Conservation (phyloP, 495 filamentous ascomycete genomes). For the Aspergillus mulundensis region DNA sequence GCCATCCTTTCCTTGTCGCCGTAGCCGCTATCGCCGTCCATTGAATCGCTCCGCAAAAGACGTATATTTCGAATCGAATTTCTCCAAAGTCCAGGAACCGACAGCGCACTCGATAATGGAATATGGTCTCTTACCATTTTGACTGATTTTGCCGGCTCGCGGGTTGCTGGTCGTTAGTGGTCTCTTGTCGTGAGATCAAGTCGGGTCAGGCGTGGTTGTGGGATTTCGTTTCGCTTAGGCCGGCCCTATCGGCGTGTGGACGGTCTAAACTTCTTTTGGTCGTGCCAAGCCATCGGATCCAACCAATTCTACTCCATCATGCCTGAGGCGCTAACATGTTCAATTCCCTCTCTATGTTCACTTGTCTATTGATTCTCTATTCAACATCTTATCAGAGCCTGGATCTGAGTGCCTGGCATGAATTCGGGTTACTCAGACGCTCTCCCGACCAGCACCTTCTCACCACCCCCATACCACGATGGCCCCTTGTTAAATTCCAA, state of each 20-base stretch:
- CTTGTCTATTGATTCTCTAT: conserved; percentile 1
- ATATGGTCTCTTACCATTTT: conserved; percentile 52
- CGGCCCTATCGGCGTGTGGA: conserved; percentile 37
- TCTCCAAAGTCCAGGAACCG: conserved; percentile 6
- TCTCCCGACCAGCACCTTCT: conserved; percentile 57
- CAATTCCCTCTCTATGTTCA: neutral
- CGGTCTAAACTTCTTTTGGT: conserved; percentile 32
- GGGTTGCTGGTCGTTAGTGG: conserved; percentile 47
- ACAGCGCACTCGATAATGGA: conserved; percentile 9
- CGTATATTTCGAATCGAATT: conserved; percentile 15
- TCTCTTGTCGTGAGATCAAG: conserved; percentile 46
- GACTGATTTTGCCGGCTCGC: conserved; percentile 49
- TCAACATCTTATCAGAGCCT: neutral
- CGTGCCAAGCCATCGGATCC: conserved; percentile 23
- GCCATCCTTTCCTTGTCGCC: too few species aligned
- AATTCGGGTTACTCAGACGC: conserved; percentile 30
- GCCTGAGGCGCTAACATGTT: conserved; percentile 9
- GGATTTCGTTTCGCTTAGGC: conserved; percentile 48
- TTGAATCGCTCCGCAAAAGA: conserved; percentile 5
- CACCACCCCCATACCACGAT: conserved; percentile 82
- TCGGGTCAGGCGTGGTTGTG: conserved; percentile 37
- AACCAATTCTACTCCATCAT: conserved; percentile 2
- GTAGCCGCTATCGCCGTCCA: neutral
- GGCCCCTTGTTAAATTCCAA: conserved; percentile 64
- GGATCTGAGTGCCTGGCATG: neutral